Conservation (phyloP, 2,329 filamentous ascomycete genomes). For the Colletotrichum falcatum region DNA sequence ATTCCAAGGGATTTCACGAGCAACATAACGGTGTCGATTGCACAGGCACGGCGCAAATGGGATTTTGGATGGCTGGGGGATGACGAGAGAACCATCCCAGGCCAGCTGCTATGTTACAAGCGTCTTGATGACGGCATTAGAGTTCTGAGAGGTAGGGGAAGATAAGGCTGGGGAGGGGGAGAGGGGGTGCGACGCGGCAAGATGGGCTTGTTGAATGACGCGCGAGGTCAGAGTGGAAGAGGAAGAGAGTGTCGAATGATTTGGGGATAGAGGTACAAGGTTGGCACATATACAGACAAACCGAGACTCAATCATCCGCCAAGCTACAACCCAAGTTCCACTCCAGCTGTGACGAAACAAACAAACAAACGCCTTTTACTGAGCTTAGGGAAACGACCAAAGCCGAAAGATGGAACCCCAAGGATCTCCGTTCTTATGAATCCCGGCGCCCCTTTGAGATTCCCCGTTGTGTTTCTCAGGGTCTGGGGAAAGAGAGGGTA, state of each 20-base stretch:
- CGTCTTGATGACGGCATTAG: neutral
- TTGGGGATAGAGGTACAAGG: neutral
- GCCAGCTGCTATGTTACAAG: neutral
- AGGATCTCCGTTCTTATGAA: conserved; percentile 17
- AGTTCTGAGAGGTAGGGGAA: neutral
- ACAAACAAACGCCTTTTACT: conserved; percentile 5
- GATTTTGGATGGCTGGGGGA: neutral
- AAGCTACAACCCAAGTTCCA: conserved; percentile 25
- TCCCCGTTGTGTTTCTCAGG: neutral
- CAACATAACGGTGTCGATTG: neutral
- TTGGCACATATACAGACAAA: conserved; percentile 2
- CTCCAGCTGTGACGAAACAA: conserved; percentile 32
- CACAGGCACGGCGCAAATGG: neutral
- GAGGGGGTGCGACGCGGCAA: too few relatives aligned
- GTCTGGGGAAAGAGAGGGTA: neutral
- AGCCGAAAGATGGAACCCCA: conserved; percentile 15
- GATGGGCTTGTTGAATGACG: neutral
- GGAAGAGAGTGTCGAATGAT: neutral
- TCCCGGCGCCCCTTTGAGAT: conserved; percentile 2
- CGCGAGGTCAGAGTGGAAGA: neutral
- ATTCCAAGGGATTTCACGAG: neutral
- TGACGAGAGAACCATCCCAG: neutral
- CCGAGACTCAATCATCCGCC: conserved; percentile 25
- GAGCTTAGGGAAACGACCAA: conserved; percentile 33
- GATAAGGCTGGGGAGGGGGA: neutral